Base-by-base conservation (phyloP, 1,284 basidiomycete species). In the Tilletia walkeri region DNA sequence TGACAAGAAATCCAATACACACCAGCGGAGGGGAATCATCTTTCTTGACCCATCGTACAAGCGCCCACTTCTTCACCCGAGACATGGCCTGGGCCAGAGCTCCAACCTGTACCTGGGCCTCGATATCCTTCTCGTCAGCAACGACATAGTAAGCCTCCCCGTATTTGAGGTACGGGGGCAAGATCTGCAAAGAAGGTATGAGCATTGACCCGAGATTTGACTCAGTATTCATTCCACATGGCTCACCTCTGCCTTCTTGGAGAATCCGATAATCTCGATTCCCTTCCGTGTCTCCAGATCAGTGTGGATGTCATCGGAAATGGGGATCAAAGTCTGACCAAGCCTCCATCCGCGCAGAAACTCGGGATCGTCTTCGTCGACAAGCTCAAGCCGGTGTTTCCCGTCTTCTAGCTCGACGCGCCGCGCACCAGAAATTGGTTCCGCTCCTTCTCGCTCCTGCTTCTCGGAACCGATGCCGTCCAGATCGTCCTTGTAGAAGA, bases 131-230 rank as follows among this genome's bases (percentile, higher is more conserved):
- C 0, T 89, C 87, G 73, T 93, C 90, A 0, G 90, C 92, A 88
- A 91, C 94, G 47, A 98, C 86, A 80, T 94, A 95, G 72, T 90
- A 89, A 34, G 95, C 87, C 84, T 99, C 95, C 48, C 91, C 90
- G 87, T 97, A 90, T 36, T 89, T 86, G 68, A 90, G 88, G 75
- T 95, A 92, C 50, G 59, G 59, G 41, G 41, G 41, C 14, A 45
- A 7, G 41, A 45, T 14, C 41, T 45, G 14, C 14, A 45, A 45
- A 30, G 12, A 45, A 45, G 10, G 16, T 18, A 18, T 18, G 1
- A n/a, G 50, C 18, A 53, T 7, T 53, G 7, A 18, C n/a, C 50
- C 50, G n/a, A 18, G 20, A 10, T 6, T 6, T 24, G n/a, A 53
- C 50, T 24, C 50, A 18, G 50, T 53, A 18, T n/a, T 7, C 50